Evolutionary conservation across 164 flowering plant genomes (phyloP).

Genomic region (Piper betle): DNA sequence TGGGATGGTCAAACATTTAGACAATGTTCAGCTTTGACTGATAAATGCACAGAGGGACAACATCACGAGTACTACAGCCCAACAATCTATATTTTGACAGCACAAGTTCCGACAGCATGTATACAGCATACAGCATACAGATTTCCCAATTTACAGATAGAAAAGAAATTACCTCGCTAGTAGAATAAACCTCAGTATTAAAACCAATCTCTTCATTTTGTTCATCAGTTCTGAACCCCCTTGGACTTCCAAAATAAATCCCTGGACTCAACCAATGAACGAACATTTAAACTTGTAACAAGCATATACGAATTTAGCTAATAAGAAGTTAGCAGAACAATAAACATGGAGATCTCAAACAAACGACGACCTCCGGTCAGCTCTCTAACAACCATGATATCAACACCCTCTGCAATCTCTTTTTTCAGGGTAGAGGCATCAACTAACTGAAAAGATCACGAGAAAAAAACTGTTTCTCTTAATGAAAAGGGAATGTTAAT

Average conservation of each 20-base stretch:
- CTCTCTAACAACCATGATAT: constrained; percentile 95
- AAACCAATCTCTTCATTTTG: constrained; percentile 78
- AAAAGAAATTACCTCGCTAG: constrained; percentile 45
- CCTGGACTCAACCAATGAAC: constrained; percentile 24
- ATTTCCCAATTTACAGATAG: no score
- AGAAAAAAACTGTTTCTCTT: not conserved
- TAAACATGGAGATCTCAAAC: not conserved
- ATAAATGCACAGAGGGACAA: no score
- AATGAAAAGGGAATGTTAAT: not conserved
- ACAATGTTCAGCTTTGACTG: no score
- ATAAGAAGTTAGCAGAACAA: not conserved
- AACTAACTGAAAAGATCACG: constrained; percentile 46
- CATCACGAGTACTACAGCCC: not conserved
- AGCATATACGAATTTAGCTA: not conserved
- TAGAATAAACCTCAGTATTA: constrained; percentile 89
- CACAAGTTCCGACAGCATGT: no score
- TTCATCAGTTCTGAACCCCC: constrained; percentile 72
- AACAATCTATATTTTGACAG: no score
- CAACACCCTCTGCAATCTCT: constrained; percentile 97
- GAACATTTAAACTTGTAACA: not conserved
- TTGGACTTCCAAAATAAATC: constrained; percentile 94
- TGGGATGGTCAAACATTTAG: no score
- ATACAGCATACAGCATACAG: not conserved
- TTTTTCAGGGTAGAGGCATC: constrained; percentile 90
- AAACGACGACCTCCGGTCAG: constrained; percentile 93